A percentile compares a stretch with the other conserved stretches of the same genome.
These are phyloP conservation scores for Penicillium roqueforti DNA, from an alignment of 495 filamentous ascomycete species.

Conservation along the genomic window DNA sequence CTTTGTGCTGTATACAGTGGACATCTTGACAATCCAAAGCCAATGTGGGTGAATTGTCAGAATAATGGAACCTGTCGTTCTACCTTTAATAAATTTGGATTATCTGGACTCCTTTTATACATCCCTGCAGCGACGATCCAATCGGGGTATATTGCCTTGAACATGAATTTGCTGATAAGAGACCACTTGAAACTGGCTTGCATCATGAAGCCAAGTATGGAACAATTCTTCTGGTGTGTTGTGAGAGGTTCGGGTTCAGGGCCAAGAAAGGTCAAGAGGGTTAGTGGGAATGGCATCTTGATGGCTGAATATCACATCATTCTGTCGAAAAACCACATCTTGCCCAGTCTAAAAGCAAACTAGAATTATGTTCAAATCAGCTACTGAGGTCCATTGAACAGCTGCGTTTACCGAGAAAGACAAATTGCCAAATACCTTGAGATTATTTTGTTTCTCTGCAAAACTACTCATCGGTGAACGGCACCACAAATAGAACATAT, in stretches of 20 bases:
- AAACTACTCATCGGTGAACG: background rate
- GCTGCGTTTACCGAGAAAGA: background rate
- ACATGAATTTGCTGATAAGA: background rate
- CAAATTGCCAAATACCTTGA: background rate
- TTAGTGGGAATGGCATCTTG: conserved; percentile 10
- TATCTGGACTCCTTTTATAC: background rate
- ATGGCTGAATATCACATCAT: conserved; percentile 9
- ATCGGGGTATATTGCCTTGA: background rate
- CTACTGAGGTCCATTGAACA: background rate
- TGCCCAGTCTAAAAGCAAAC: background rate
- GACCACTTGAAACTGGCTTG: background rate
- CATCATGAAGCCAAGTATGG: conserved; percentile 4
- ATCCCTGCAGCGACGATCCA: background rate
- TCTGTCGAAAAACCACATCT: background rate
- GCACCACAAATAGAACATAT: background rate
- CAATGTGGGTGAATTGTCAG: background rate
- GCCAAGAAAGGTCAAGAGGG: background rate
- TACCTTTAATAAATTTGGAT: background rate
- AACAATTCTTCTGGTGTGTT: background rate
- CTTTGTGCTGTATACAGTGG: conserved; percentile 9
- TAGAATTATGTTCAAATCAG: background rate
- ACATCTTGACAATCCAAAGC: background rate
- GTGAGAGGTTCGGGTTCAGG: background rate
- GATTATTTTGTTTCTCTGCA: background rate
- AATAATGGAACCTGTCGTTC: background rate